Evolutionary conservation across 2,329 filamentous ascomycete species (phyloP), one percentile per base, ranked within the genome.

Genomic region (Tothia fuscella): DNA sequence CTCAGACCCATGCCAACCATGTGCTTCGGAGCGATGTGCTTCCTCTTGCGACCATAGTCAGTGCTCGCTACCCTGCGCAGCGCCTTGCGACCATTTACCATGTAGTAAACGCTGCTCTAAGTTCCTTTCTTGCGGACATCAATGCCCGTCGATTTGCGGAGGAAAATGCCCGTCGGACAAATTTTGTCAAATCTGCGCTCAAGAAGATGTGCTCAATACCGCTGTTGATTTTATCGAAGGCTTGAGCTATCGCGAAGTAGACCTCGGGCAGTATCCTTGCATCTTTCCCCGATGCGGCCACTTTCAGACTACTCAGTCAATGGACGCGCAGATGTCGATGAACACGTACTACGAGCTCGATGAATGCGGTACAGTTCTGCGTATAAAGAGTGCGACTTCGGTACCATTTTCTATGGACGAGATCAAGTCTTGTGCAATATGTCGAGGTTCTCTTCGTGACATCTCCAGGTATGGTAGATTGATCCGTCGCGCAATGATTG

Each of bases 381-480:
- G 48, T 2, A 39, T 63, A 6, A 31, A 32, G 9, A 5, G 16
- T 9, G 19, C 29, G 10, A 21, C 26, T 2, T 21, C 21, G 3
- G 10, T 26, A 21, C 43, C 43, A 12, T 42, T 43, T 22, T 28
- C 26, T 3, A 33, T 32, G 21, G 46, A 49, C 10, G 53, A 61
- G 10, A 48, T 54, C 12, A 52, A 51, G 22, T 29, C 44, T 9
- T 64, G 60, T 41, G 59, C 58, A 14, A 47, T 53, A 10, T 63
- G 59, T 33, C 48, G 53, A 25, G 34, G 43, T 21, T 57, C 57
- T 2, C 44, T 64, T 20, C 53, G 51, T 19, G 50, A 46, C 1
- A 62, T 53, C 0, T 53, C 58, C 13, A 45, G 61, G 32, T 65
- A 63, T 46, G 61, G 60, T 36, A 49, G 60, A 10, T 32, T 59